Conservation (phyloP, 768 basidiomycete species). For the Auriscalpium vulgare region DNA sequence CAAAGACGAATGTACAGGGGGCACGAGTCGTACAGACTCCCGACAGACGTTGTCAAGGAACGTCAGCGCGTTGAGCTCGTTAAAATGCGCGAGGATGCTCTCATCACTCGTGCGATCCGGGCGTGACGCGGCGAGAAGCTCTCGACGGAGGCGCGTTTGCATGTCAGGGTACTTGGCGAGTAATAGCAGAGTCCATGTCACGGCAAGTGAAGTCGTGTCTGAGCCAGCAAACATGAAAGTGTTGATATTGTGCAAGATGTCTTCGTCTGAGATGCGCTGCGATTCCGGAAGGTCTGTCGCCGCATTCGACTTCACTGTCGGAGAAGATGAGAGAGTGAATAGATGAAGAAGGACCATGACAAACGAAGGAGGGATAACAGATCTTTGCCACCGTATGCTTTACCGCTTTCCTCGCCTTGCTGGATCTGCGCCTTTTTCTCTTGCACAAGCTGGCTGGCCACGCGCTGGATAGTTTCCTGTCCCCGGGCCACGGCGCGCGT, state of each 20-base stretch:
- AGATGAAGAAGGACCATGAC: conserved; percentile 22
- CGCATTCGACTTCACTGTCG: conserved; percentile 74
- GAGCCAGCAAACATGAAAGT: conserved; percentile 90
- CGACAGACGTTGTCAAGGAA: conserved; percentile 69
- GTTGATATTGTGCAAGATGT: conserved; percentile 79
- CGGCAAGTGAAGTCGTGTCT: conserved; percentile 73
- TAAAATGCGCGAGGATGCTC: conserved; percentile 38
- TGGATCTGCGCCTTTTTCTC: conserved; percentile 70
- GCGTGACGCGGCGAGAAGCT: conserved; percentile 42
- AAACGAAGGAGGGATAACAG: conserved; percentile 68
- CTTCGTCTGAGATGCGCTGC: conserved; percentile 78
- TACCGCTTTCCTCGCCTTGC: conserved; percentile 48
- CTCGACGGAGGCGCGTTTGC: conserved; percentile 65
- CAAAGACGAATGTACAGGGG: conserved; percentile 76
- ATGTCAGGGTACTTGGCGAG: conserved; percentile 59
- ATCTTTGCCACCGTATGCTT: conserved; percentile 57
- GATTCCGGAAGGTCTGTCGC: conserved; percentile 60
- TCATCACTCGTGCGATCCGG: conserved; percentile 36
- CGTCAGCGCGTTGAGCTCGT: conserved; percentile 52
- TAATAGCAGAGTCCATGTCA: conserved; percentile 80
- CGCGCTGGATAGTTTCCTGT: conserved; percentile 53
- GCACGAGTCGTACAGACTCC: conserved; percentile 70
- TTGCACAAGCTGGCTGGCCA: conserved; percentile 69
- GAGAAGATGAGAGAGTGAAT: neutral
- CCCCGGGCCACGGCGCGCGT: conserved; percentile 45